phyloP scores from a whole-genome alignment of 306 rosid species.

The Sicyos baderoa region DNA sequence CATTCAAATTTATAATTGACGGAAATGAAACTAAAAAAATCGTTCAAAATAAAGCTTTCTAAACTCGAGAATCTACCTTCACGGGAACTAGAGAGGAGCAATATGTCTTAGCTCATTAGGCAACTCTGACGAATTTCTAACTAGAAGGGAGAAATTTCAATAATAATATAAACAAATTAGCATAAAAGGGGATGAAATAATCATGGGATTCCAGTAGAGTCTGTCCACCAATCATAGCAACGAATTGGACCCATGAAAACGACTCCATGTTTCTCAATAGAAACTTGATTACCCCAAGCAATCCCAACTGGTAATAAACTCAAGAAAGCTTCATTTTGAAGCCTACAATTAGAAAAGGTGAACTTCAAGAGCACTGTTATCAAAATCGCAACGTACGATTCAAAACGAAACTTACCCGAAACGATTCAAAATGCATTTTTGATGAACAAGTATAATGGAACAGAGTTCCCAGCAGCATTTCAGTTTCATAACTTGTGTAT shows the following conservation, averaged over 20 bases:
- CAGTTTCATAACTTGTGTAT: not conserved
- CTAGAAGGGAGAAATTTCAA: not conserved
- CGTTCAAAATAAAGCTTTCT: too few species aligned
- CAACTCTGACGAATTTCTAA: not conserved
- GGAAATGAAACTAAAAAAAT: too few species aligned
- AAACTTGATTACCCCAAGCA: not conserved
- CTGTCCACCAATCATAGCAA: constrained; percentile 11
- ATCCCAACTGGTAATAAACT: not conserved
- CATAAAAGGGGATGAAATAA: not conserved
- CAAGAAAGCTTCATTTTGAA: not conserved
- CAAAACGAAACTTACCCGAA: too few species aligned
- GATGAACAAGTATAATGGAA: not conserved
- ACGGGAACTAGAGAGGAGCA: not conserved
- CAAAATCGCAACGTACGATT: too few species aligned
- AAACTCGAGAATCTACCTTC: too few species aligned
- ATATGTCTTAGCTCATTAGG: not conserved
- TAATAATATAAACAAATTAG: not conserved
- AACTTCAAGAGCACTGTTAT: constrained; percentile 1
- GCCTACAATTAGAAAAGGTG: not conserved
- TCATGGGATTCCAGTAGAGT: not conserved
- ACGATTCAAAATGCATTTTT: too few species aligned
- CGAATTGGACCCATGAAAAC: constrained; percentile 1
- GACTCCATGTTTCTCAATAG: not conserved
- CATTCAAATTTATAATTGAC: too few species aligned
- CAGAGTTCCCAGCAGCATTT: not conserved